Conservation (phyloP, 2,329 filamentous ascomycete genomes). For the Fusarium siculi region DNA sequence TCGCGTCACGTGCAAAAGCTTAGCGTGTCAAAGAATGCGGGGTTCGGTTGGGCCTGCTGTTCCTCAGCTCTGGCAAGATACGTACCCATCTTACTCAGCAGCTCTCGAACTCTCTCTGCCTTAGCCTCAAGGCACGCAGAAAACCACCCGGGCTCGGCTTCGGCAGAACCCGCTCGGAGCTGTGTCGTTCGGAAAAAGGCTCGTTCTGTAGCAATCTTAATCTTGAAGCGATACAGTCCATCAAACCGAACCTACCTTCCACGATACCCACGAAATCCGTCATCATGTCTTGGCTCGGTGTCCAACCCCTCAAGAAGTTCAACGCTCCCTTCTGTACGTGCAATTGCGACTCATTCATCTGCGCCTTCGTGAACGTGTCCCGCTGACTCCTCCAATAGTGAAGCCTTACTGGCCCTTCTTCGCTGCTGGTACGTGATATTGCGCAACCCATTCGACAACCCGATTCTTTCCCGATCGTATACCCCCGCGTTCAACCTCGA, state of each 20-base stretch:
- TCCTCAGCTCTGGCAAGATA: conserved; percentile 19
- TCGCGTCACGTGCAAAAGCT: conserved; percentile 39
- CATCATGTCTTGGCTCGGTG: conserved; percentile 81
- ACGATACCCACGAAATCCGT: conserved; percentile 53
- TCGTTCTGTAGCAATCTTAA: conserved; percentile 52
- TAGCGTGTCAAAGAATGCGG: conserved; percentile 44
- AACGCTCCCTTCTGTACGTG: conserved; percentile 79
- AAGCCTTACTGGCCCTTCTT: conserved; percentile 94
- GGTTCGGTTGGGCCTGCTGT: conserved; percentile 39
- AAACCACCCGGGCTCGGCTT: conserved; percentile 44
- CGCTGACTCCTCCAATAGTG: conserved; percentile 66
- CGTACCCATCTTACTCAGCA: conserved; percentile 28
- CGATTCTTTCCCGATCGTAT: conserved; percentile 6
- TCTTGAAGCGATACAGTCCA: conserved; percentile 44
- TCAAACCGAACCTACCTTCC: conserved; percentile 51
- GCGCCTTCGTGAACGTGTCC: conserved; percentile 34
- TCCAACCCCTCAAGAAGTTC: conserved; percentile 79
- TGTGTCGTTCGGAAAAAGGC: conserved; percentile 52
- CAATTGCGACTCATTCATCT: conserved; percentile 48
- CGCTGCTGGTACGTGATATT: conserved; percentile 80
- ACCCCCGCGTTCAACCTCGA: conserved; percentile 21
- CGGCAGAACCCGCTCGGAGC: conserved; percentile 51
- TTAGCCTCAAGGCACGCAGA: conserved; percentile 45
- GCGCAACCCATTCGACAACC: conserved; percentile 26
- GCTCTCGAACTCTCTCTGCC: neutral